Base-by-base conservation (phyloP, 179 eudicot genomes). In the Spergularia azorica region DNA sequence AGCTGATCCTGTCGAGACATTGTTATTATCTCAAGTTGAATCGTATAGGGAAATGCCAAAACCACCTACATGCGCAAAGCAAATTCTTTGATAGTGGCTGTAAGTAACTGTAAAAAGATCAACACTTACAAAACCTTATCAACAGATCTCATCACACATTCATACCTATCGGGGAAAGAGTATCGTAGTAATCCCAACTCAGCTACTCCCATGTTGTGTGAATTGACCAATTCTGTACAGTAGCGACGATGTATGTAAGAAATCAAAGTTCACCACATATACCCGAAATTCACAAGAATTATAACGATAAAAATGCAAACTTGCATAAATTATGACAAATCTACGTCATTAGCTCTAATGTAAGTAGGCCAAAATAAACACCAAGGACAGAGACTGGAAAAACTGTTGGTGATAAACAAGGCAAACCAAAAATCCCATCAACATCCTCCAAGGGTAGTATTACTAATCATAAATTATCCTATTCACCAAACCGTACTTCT, bases 381-480 rank as follows among this genome's bases (percentile, higher is more conserved):
- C 50, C 15, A n/a, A n/a, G 15, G 6, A 39, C 38, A 58, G 32
- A 11, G 46, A 26, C 32, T 38, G 17, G n/a, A n/a, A 54, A 61
- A 70, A 71, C 60, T 77, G 71, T 48, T 70, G 32, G 41, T 46
- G 63, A 26, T 70, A 79, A 65, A 20, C 57, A 73, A 36, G 73
- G 55, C 51, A 72, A 65, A 61, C 20, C 46, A 48, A 54, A 63
- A 14, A 51, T 50, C 43, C 46, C 50, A 39, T 6, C 36, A 65
- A 75, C 64, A 65, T n/a, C n/a, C n/a, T 38, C 39, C 16, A 75
- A 38, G 14, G 9, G 54, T 18, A 54, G 16, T 20, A 26, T 54
- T 26, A 75, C 18, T n/a, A 52, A 39, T 38, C 54, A 77, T 16
- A 15, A 69, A 70, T 56, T 61, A 41, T 26, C 36, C 43, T 54